Base-by-base conservation (phyloP, 352 stramenopile species). In the Phytophthora sp. region DNA sequence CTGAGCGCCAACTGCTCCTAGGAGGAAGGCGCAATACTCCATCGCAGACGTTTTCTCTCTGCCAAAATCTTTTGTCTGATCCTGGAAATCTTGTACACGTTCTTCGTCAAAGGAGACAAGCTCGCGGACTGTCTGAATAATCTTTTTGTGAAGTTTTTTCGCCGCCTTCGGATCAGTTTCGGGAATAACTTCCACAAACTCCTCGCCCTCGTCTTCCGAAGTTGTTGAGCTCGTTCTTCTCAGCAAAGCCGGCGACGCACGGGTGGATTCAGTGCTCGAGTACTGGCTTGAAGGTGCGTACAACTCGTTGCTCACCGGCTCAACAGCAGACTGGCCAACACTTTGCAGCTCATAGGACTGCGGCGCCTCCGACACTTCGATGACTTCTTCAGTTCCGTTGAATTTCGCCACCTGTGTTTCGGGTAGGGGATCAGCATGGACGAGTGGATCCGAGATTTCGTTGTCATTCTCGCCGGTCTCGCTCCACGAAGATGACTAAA, bases 21-120 rank as follows among this genome's bases (percentile, higher is more conserved):
- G 76, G 6, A 94, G 66, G 57, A 91, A 94, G 7, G 86, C 81
- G 36, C 82, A 89, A 57, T 91, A 92, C 39, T 92, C 84, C n/a
- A 81, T 90, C 0, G 80, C 82, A 38, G 81, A 82, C 9, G 73
- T 84, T 56, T 89, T 86, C 1, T 80, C 79, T 11, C 82, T 77
- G 4, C 86, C 86, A 70, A 91, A 94, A 56, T 94, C 84, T 54
- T 79, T 89, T 0, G 83, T 92, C 51, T 90, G 82, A 24, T 92
- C 84, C 42, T 92, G 86, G 49, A 94, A 94, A 50, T 90, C 86
- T 18, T 79, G 80, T 12, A 92, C 82, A 33, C 86, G 86, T 35
- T 92, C 86, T 58, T 91, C 82, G 24, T 94, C 82, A 36, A 81
- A 70, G 3, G 59, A 51, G 6, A 92, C 84, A 16, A 86, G 66